These are phyloP conservation scores for Petasospora rhodanensis DNA, from an alignment of 1,139 yeast species.

Conservation along the genomic window DNA sequence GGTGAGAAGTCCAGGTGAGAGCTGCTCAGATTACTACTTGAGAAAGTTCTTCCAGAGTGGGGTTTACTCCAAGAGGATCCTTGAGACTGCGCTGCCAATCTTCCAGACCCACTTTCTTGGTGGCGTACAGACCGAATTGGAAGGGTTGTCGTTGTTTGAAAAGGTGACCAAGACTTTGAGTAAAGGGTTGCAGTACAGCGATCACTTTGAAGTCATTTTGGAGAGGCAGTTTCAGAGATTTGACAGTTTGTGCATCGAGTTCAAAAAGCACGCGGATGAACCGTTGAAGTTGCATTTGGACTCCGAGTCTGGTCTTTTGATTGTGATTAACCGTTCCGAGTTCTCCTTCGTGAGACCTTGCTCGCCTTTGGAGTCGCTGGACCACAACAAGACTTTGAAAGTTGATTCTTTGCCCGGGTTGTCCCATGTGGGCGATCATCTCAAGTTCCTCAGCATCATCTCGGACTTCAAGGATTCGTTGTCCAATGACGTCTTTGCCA, in stretches of 20 bases:
- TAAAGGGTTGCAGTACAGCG: constrained; percentile 22
- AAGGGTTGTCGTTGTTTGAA: constrained; percentile 27
- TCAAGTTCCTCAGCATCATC: constrained; percentile 21
- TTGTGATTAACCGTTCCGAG: constrained; percentile 24
- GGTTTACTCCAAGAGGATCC: constrained; percentile 39
- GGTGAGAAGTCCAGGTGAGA: constrained; percentile 16
- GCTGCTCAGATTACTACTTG: constrained; percentile 35
- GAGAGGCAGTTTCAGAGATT: constrained; percentile 54
- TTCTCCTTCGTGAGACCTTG: constrained; percentile 27
- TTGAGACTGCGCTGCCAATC: constrained; percentile 39
- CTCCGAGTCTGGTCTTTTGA: constrained; percentile 12
- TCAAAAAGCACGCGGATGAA: constrained; percentile 55
- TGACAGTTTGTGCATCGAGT: constrained; percentile 62
- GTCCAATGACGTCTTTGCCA: constrained; percentile 20
- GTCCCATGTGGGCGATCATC: constrained; percentile 11
- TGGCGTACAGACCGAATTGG: constrained; percentile 3
- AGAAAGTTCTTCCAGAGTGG: constrained; percentile 45
- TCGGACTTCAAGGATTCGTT: constrained; percentile 24
- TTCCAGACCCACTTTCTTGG: constrained; percentile 28
- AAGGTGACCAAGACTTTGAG: constrained; percentile 30
- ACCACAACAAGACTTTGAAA: constrained; percentile 18
- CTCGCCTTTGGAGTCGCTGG: constrained; percentile 26
- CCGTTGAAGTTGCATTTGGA: constrained; percentile 37
- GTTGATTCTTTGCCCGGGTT: constrained; percentile 7
- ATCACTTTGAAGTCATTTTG: constrained; percentile 28